A percentile compares a stretch with the other conserved stretches of the same genome.
phyloP scores from a whole-genome alignment of 2,329 filamentous ascomycete genomes.

The Aspergillus aculeatus region DNA sequence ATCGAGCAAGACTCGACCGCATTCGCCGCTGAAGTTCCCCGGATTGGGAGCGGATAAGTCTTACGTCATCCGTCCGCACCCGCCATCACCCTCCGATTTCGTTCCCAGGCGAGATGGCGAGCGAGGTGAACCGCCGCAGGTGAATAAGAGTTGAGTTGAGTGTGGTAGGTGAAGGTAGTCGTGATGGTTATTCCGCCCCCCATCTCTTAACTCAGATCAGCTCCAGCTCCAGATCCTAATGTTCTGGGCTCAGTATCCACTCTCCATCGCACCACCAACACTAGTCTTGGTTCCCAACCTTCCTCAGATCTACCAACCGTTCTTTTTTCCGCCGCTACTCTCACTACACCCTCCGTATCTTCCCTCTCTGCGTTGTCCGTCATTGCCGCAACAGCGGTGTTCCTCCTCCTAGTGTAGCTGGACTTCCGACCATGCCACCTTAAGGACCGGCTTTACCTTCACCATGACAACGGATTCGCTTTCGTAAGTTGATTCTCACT shows the following conservation, averaged over 20 bases:
- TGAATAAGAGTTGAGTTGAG: background rate
- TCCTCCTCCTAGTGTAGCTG: conserved; percentile 4
- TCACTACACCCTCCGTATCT: conserved; percentile 1
- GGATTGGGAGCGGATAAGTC: conserved; percentile 31
- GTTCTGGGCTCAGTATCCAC: background rate
- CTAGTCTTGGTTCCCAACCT: conserved; percentile 4
- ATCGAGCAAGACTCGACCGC: conserved; percentile 16
- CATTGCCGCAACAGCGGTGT: conserved; percentile 14
- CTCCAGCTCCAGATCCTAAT: background rate
- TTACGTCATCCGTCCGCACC: conserved; percentile 36
- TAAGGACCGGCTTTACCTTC: conserved; percentile 26
- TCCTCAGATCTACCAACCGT: conserved; percentile 1
- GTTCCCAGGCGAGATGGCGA: conserved; percentile 1
- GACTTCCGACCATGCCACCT: conserved; percentile 34
- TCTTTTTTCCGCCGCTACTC: conserved; percentile 12
- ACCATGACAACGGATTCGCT: conserved; percentile 46
- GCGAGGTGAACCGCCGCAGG: background rate
- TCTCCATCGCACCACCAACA: conserved; percentile 6
- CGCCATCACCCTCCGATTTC: conserved; percentile 13
- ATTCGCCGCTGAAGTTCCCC: conserved; percentile 29
- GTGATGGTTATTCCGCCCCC: background rate
- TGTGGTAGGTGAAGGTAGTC: background rate
- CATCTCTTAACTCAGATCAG: background rate
- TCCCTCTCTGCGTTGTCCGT: conserved; percentile 10
- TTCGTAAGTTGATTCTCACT: conserved; percentile 29